Percentiles rank a stretch among this genome's conserved stretches.
These are phyloP conservation scores for Globisporangium sylvaticum DNA, from an alignment of 352 stramenopile species.

Conservation along the genomic window DNA sequence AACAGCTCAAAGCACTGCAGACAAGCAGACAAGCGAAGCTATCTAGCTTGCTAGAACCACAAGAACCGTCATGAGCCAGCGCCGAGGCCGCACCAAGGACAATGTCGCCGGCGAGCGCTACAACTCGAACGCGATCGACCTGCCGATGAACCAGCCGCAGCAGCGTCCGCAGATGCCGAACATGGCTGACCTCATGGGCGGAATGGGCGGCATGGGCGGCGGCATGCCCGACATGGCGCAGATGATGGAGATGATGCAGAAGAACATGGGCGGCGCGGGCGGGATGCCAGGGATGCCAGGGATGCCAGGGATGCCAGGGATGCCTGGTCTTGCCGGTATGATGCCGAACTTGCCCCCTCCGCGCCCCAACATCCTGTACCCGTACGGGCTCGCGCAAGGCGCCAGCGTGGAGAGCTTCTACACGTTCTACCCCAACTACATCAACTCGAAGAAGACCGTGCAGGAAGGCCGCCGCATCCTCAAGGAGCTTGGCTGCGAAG, in stretches of 20 bases:
- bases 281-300: constrained; percentile 46
- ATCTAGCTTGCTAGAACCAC: no score
- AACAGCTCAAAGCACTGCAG: no score
- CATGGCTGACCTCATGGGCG: constrained; percentile 56
- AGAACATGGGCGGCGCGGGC: constrained; percentile 26
- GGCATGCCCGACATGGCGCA: constrained; percentile 34
- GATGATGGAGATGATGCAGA: constrained; percentile 51
- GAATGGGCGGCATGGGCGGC: constrained; percentile 46
- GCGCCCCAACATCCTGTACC: constrained; percentile 66
- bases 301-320: constrained; percentile 44
- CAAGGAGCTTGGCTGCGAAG: constrained; percentile 61
- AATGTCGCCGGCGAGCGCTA: constrained; percentile 82
- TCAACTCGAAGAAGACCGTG: constrained; percentile 81
- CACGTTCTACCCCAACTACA: constrained; percentile 87
- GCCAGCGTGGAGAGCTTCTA: constrained; percentile 51
- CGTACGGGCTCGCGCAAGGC: constrained; percentile 55
- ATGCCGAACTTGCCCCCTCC: constrained; percentile 30
- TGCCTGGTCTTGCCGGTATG: constrained; percentile 36
- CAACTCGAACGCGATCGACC: constrained; percentile 69
- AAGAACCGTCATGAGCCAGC: constrained; percentile 18
- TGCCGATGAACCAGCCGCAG: constrained; percentile 27
- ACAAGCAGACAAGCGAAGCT: no score
- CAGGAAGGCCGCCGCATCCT: constrained; percentile 69
- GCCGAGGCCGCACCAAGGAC: constrained; percentile 65
- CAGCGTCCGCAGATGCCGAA: constrained; percentile 46